Evolutionary conservation across 495 filamentous ascomycete species (phyloP).

Genomic region (Aspergillus sclerotioniger): DNA sequence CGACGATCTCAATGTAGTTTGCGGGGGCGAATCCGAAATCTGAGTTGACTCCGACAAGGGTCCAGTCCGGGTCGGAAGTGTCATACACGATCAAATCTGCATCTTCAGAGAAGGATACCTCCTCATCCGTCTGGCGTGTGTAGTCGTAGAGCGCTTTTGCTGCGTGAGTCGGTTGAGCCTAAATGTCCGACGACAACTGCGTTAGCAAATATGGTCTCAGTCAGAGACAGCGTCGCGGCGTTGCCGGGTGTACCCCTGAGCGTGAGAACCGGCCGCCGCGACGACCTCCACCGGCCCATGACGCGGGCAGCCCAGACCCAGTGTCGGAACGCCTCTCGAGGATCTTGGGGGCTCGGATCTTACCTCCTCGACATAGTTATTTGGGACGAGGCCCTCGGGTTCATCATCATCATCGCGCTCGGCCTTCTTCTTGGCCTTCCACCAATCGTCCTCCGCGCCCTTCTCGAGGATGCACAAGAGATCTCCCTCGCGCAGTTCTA

Average conservation of each 20-base stretch:
- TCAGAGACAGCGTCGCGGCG: constrained; percentile 11
- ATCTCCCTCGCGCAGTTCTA: constrained; percentile 85
- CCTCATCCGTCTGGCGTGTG: constrained; percentile 93
- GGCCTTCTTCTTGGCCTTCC: constrained; percentile 97
- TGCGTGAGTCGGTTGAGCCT: constrained; percentile 69
- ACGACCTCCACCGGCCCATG: constrained; percentile 1
- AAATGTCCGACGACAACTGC: not conserved
- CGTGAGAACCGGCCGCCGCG: constrained; percentile 3
- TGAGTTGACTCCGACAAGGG: constrained; percentile 76
- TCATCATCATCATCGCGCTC: constrained; percentile 90
- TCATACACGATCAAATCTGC: constrained; percentile 82
- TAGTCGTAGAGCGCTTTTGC: constrained; percentile 95
- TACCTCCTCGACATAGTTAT: constrained; percentile 97
- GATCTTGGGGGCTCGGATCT: constrained; percentile 27
- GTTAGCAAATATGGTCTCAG: constrained; percentile 6
- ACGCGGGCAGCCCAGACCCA: not conserved
- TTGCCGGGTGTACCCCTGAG: constrained; percentile 15
- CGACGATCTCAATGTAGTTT: constrained; percentile 83
- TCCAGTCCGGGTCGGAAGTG: constrained; percentile 92
- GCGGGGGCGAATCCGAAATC: constrained; percentile 96
- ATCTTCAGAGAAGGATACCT: constrained; percentile 94
- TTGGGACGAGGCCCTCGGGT: constrained; percentile 87
- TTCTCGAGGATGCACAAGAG: constrained; percentile 90
- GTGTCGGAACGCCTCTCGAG: not conserved
- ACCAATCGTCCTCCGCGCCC: constrained; percentile 89